Evolutionary conservation across 371 early-diverging fungal genomes (phyloP), one percentile per base, ranked within the genome.

Genomic region (Lichtheimia ornata): DNA sequence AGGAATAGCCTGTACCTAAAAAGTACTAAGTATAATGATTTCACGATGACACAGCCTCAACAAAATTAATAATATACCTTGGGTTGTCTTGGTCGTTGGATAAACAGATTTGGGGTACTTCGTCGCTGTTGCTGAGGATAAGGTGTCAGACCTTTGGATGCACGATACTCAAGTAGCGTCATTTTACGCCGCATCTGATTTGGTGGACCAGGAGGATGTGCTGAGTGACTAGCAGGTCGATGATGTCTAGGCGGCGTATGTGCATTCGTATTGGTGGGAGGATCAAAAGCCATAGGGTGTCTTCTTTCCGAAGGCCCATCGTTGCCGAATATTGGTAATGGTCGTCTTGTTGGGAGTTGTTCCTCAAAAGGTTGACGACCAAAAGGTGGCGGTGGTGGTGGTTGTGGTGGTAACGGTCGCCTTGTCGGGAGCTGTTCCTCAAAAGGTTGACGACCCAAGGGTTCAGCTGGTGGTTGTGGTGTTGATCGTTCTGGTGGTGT

Each of bases 81-180:
- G 47, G 30, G 12, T 55, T 18, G n/a, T 17, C 17, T 56, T 45
- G 22, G 55, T 45, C 44, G 59, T 12, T 64, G 67, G 11, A 73
- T 70, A 64, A 70, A 70, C 15, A 72, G 42, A 40, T 50, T 69
- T 20, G 59, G 50, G 11, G 18, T 17, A 6, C 47, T 47, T 15
- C 22, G 47, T 47, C 47, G 47, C 15, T 30, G 69, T 35, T 35
- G 35, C 2, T 35, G 35, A 35, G 35, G 35, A 35, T 35, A 9
- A 35, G 35, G 63, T 6, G 65, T 41, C 43, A 70, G 40, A 2
- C 73, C 75, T 49, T 66, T 56, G 0, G 65, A 52, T 7, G 63
- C 56, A 4, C 66, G 57, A 40, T 72, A 75, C 24, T 64, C 65
- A 15, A 27, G 57, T 2, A 64, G 56, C 9, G 64, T 64, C 50